phyloP scores from a whole-genome alignment of 2,329 filamentous ascomycete genomes.

The Pseudogymnoascus sp. region DNA sequence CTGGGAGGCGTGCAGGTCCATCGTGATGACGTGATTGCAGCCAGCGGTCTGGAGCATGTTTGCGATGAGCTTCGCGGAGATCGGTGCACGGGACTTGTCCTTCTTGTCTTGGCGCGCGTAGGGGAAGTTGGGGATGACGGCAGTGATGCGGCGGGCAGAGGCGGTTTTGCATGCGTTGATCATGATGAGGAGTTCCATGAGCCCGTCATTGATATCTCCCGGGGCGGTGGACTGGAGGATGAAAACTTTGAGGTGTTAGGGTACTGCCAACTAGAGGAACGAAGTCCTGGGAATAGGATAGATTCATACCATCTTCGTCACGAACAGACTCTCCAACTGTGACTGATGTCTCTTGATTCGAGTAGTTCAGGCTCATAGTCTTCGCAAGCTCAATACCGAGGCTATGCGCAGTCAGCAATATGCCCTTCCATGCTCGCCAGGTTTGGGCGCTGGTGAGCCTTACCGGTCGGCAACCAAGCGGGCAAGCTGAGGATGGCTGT shows the following conservation, averaged over 20 bases:
- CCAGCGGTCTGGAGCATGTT: slow-evolving; percentile 97
- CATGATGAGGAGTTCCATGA: slow-evolving; percentile 98
- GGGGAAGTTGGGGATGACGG: slow-evolving; percentile 91
- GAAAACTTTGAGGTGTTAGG: slow-evolving; percentile 55
- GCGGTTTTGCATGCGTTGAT: slow-evolving; percentile 89
- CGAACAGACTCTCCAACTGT: slow-evolving; percentile 93
- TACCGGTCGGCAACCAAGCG: slow-evolving; percentile 60
- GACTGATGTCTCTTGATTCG: slow-evolving; percentile 80
- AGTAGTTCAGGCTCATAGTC: slow-evolving; percentile 75
- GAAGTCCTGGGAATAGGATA: slow-evolving; percentile 6
- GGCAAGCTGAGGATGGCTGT: slow-evolving; percentile 65
- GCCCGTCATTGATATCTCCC: slow-evolving; percentile 92
- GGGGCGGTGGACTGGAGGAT: slow-evolving; percentile 92
- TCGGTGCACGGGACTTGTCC: slow-evolving; percentile 90
- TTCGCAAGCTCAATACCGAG: slow-evolving; percentile 71
- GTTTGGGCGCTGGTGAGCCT: slow-evolving; percentile 12
- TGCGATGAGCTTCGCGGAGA: slow-evolving; percentile 89
- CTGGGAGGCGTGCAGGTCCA: slow-evolving; percentile 91
- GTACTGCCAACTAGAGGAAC: slow-evolving; percentile 13
- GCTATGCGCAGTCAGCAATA: slow-evolving; percentile 33
- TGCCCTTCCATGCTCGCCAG: not conserved
- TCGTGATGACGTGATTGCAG: slow-evolving; percentile 88
- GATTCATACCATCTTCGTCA: slow-evolving; percentile 71
- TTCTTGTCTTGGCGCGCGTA: slow-evolving; percentile 98
- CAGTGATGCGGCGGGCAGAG: slow-evolving; percentile 83